Base-by-base conservation (phyloP, 2,329 filamentous ascomycete genomes). In the Sarocladiaceae sp. region DNA sequence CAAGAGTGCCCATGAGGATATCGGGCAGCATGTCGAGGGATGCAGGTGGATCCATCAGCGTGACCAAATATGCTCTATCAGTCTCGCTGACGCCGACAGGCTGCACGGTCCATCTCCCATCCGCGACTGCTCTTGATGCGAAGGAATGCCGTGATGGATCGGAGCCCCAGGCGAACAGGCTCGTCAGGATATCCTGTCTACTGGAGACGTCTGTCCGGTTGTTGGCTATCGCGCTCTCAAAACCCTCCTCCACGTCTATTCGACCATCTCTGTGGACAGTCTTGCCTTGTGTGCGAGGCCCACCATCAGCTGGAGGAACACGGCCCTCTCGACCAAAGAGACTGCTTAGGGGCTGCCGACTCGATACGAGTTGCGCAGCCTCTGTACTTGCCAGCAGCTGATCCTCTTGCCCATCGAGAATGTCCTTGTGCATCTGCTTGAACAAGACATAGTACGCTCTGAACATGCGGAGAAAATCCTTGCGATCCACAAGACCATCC, bases 391-490 rank as follows among this genome's bases (percentile, higher is more conserved):
- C 78, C 61, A 87, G 79, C 44, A 85, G 76, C 57, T 90, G 85
- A 49, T 90, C 85, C 55, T 90, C 85, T 50, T 89, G 73, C 2
- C 81, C 82, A 46, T 86, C 82, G 5, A 91, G 72, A 48, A 90
- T 85, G 51, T 97, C 91, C 48, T 80, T 80, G 48, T 93, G 89
- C 64, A 95, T 82, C 58, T 95, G 86, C 58, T 90, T 88, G 58
- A 89, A 93, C 7, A 96, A 77, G 2, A 87, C 82, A 62, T 95
- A 97, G 61, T 94, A 95, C 0, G 91, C 91, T 33, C 88, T 77
- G 63, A 97, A 95, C 65, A 98, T 85, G 45, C 90, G 82, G 24
- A 97, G 65, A 55, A 96, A 94, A 60, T 98, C 91, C 53, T 83
- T 83, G 13, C 93, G 78, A 54, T 83, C 82, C 33, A 97, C 83